Evolutionary conservation across 495 filamentous ascomycete species (phyloP), one percentile per base, ranked within the genome.

Genomic region (Friedmanniomyces simplex): DNA sequence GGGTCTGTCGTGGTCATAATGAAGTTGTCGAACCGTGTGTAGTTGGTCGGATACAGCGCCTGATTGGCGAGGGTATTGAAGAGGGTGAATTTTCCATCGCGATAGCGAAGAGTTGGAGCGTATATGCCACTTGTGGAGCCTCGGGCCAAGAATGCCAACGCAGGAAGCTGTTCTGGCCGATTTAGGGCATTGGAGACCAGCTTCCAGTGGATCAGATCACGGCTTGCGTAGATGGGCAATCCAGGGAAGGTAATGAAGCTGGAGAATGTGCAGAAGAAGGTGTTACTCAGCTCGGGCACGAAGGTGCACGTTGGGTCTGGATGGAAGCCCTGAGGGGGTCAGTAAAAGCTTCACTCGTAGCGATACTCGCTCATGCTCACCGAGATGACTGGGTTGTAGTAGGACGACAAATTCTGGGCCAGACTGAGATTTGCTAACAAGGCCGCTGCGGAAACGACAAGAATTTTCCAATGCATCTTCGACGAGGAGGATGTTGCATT

Each of bases 171-270:
- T 20, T 41, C 26, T 6, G 43, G 45, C 11, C 66, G 52, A 34
- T 61, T 67, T 30, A 63, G 32, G 28, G 47, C 64, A 51, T 67
- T 59, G 16, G 65, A 79, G 52, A 78, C 70, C 1, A 79, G 66
- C 56, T 73, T 76, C 76, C 76, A 81, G 46, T 71, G 73, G 52
- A 69, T 65, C 43, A 80, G 66, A 58, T 79, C 76, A 52, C 72
- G 72, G 66, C 75, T 77, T 13, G 74, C 73, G 45, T 79, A 73
- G 22, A 79, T 68, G 1, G 75, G 76, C 28, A 80, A 73, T 0
- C 75, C 77, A 21, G 78, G 78, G 52, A 79, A 80, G 1, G 71
- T 71, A 39, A 75, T 76, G 66, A 81, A 81, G 63, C 71, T 77
- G 13, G 75, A 78, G 7, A 72, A 74, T 3, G 74, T 77, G 51